phyloP scores from a whole-genome alignment of 768 basidiomycete genomes.

The Piloderma croceum region DNA sequence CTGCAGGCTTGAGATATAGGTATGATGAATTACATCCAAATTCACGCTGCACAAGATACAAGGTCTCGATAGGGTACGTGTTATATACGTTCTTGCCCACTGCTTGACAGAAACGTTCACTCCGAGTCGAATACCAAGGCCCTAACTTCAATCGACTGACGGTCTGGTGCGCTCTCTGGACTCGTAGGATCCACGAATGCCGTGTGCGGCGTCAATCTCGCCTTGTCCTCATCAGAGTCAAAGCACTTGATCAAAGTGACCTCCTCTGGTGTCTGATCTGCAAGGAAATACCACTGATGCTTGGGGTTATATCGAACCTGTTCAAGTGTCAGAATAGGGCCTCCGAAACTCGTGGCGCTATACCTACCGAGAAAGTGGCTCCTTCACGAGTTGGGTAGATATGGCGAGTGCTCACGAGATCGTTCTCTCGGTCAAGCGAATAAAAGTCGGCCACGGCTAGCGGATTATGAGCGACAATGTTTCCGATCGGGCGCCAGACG shows the following conservation, averaged over 20 bases:
- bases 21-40: no score
- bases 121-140: conserved; percentile 38
- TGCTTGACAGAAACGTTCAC: no score
- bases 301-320: conserved; percentile 30
- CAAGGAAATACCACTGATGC: conserved; percentile 37
- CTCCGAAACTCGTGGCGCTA: no score
- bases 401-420: conserved; percentile 33
- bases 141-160: conserved; percentile 41
- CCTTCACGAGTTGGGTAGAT: conserved; percentile 32
- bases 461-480: conserved; percentile 28
- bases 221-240: conserved; percentile 36
- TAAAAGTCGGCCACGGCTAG: conserved; percentile 39
- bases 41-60: no score
- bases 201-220: conserved; percentile 37
- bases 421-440: conserved; percentile 27
- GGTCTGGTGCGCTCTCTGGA: conserved; percentile 29
- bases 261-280: conserved; percentile 37
- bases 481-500: conserved; percentile 32
- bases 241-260: conserved; percentile 40
- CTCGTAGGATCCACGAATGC: conserved; percentile 35
- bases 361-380: conserved; percentile 28
- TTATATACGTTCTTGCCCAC: no score
- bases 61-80: no score
- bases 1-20: no score
- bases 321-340: no score